These are phyloP conservation scores for Aspergillus flavus DNA, from an alignment of 2,329 filamentous ascomycete genomes.

Conservation along the genomic window DNA sequence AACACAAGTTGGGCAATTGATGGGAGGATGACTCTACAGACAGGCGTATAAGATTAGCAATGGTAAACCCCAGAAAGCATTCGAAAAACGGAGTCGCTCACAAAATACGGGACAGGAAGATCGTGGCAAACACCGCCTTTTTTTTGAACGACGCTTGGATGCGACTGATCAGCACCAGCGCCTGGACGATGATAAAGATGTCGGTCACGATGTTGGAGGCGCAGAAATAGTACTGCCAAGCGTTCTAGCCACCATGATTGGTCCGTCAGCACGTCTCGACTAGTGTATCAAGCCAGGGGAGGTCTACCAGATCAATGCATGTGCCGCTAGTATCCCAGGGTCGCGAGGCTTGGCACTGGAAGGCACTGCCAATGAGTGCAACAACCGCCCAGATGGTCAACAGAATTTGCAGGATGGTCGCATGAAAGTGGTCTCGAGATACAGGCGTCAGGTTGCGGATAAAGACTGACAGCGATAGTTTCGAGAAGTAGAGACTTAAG, in stretches of 20 bases:
- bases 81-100: conserved; percentile 10
- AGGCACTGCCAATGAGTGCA: conserved; percentile 20
- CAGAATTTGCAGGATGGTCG: conserved; percentile 15
- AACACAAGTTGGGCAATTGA: conserved; percentile 19
- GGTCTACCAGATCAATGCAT: conserved; percentile 23
- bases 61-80: too few relatives aligned
- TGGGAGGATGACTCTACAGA: conserved; percentile 17
- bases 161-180: conserved; percentile 21
- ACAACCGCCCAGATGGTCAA: conserved; percentile 19
- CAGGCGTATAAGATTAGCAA: background rate
- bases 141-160: conserved; percentile 24
- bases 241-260: conserved; percentile 2
- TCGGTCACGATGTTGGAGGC: conserved; percentile 27
- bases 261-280: background rate
- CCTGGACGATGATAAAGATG: conserved; percentile 24
- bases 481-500: conserved; percentile 25
- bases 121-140: conserved; percentile 22
- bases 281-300: background rate
- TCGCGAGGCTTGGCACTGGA: conserved; percentile 22
- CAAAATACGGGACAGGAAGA: conserved; percentile 27
- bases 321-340: conserved; percentile 24
- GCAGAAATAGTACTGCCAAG: conserved; percentile 23
- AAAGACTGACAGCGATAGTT: conserved; percentile 27
- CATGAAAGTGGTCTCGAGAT: conserved; percentile 20
- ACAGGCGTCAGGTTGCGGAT: conserved; percentile 24